Conservation (phyloP, 371 early-diverging fungal species). For the Rhizomucor pusillus region DNA sequence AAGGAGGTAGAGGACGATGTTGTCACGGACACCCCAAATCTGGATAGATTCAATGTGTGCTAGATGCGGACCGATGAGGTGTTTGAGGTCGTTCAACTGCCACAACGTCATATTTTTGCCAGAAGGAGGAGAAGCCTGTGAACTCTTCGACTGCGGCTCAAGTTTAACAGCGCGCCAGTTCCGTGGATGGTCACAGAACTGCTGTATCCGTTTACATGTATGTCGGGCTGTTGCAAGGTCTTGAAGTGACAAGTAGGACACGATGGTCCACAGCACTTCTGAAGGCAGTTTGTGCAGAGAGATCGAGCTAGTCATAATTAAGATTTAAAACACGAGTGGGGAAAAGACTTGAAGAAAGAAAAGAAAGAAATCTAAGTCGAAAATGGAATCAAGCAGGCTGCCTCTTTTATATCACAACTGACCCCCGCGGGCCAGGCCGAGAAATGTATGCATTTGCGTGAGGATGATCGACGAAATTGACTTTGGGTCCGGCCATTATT, state of each 20-base stretch:
- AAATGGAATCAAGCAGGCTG: background rate
- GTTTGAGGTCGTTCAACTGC: slow-evolving; percentile 22
- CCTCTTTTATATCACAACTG: slow-evolving; percentile 13
- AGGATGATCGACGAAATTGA: no score
- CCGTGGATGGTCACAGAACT: slow-evolving; percentile 26
- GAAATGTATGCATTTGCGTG: background rate
- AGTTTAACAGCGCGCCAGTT: slow-evolving; percentile 24
- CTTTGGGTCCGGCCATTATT: no score
- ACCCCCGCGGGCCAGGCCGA: slow-evolving; percentile 19
- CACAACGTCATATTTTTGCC: slow-evolving; percentile 12
- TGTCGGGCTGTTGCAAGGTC: slow-evolving; percentile 20
- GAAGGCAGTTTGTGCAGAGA: slow-evolving; percentile 12
- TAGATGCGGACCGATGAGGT: slow-evolving; percentile 26
- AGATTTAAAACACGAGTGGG: background rate
- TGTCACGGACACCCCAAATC: slow-evolving; percentile 41
- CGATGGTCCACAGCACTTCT: slow-evolving; percentile 16
- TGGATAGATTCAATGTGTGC: slow-evolving; percentile 16
- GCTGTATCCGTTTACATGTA: slow-evolving; percentile 10
- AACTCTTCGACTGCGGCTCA: background rate
- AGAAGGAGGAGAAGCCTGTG: no score
- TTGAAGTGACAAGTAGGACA: slow-evolving; percentile 7
- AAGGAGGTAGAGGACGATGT: slow-evolving; percentile 30
- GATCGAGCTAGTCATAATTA: background rate
- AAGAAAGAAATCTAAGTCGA: background rate
- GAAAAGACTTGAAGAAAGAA: background rate